Base-by-base conservation (phyloP, 371 early-diverging fungal species). In the Smittium mucronatum region DNA sequence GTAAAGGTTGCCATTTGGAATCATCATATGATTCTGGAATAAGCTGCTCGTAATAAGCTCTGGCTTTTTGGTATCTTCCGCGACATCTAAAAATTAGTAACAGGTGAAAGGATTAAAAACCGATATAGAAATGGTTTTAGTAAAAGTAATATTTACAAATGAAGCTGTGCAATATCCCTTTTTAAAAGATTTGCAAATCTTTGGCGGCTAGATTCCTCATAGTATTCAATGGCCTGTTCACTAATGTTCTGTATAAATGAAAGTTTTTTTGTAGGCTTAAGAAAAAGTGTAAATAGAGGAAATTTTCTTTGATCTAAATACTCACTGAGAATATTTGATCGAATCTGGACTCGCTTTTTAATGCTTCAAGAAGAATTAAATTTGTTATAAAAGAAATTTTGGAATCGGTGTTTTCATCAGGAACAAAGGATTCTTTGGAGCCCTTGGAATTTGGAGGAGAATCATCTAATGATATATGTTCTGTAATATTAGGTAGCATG, bases 161-260 rank as follows among this genome's bases (percentile, higher is more conserved):
- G 79, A 32, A 79, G 69, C 34, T 65, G 79, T 28, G 78, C 79
- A 31, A 79, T 63, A 33, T 79, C 79, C 64, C 73, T 74, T 26
- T 68, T 76, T 68, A 79, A 36, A 36, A 73, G 70, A 26, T 69
- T 72, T n/a, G 76, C 76, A 35, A 79, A 72, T 35, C 79, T 72
- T 25, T 69, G 47, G 1, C 76, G 70, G 29, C 74, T 79, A 63
- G 75, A 70, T 57, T 79, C 79, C 30, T 57, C 65, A 60, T 72
- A 79, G 71, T 79, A 79, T 66, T 77, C 75, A 36, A 72, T 66
- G 0, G 79, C 79, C 69, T 78, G 78, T 68, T 78, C 78, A 72
- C 79, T 75, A 28, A 75, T 75, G 57, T 74, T 74, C 29, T 34
- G 30, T 11, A 5, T 11, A 47, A 47, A 11, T 47, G 47, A 21